A percentile compares a stretch with the other conserved stretches of the same genome.
Conservation (phyloP, 2,329 filamentous ascomycete species). For the Monosporascus sp. region DNA sequence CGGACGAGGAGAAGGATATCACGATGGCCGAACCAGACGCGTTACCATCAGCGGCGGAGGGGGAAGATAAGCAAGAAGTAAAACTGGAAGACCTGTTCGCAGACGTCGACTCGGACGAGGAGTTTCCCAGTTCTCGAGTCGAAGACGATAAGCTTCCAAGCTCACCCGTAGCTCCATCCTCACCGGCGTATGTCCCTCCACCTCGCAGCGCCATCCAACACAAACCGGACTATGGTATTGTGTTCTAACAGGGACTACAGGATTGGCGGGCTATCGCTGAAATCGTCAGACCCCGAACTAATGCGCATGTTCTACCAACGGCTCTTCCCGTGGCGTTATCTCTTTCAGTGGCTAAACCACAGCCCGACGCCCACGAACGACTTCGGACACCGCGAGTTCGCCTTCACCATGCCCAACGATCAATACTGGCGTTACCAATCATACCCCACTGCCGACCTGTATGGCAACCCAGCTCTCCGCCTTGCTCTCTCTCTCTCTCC, state of each 20-base stretch:
- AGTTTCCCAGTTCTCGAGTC: slow-evolving; percentile 48
- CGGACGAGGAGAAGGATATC: slow-evolving; percentile 31
- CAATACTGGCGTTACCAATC: slow-evolving; percentile 89
- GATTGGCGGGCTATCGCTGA: slow-evolving; percentile 30
- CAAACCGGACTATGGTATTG: neutral
- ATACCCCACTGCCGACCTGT: slow-evolving; percentile 51
- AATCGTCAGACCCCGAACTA: slow-evolving; percentile 70
- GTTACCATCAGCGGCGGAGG: slow-evolving; percentile 4
- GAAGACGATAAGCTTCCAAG: slow-evolving; percentile 36
- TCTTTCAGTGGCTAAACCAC: slow-evolving; percentile 98
- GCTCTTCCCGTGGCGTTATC: slow-evolving; percentile 86
- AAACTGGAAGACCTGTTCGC: slow-evolving; percentile 57
- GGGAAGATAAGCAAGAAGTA: slow-evolving; percentile 36
- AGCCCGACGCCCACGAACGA: slow-evolving; percentile 79
- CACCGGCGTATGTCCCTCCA: slow-evolving; percentile 19
- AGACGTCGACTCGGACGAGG: slow-evolving; percentile 56
- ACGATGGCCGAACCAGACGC: slow-evolving; percentile 35
- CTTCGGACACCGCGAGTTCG: slow-evolving; percentile 91
- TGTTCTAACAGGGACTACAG: slow-evolving; percentile 23
- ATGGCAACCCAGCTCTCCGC: slow-evolving; percentile 8
- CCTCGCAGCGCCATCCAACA: slow-evolving; percentile 29
- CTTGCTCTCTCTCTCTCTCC: too few species aligned
- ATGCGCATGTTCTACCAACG: slow-evolving; percentile 95
- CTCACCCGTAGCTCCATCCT: slow-evolving; percentile 37
- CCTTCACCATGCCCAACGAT: slow-evolving; percentile 89